Evolutionary conservation across 176 grass and related monocot species (phyloP).

Genomic region (Saccharum officinarum): DNA sequence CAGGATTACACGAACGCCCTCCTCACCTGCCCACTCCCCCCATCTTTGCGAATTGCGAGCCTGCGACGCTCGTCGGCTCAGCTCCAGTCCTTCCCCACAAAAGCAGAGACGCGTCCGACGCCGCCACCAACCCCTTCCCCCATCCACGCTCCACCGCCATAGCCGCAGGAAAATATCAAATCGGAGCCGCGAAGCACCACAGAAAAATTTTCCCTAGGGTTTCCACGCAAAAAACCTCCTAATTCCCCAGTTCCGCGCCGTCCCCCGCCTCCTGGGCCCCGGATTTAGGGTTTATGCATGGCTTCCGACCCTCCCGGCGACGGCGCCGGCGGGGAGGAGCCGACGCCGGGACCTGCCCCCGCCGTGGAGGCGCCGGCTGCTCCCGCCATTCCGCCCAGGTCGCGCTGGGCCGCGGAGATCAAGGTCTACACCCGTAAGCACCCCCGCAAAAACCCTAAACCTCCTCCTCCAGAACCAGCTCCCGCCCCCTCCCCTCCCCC

Average conservation of each 20-base stretch:
- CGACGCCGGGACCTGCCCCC: background rate
- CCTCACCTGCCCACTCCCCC: background rate
- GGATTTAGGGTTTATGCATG: constrained; percentile 7
- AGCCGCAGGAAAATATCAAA: background rate
- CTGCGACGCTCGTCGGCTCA: background rate
- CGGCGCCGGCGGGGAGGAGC: constrained; percentile 34
- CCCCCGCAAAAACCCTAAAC: constrained; percentile 64
- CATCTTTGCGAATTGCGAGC: background rate
- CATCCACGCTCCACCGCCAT: background rate
- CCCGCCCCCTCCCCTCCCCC: background rate
- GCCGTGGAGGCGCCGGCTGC: background rate
- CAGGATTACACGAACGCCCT: background rate
- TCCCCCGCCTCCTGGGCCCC: background rate
- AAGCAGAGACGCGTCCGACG: background rate
- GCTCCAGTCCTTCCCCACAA: background rate
- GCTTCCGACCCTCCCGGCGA: constrained; percentile 1
- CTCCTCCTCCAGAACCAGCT: constrained; percentile 18
- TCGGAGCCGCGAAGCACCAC: background rate
- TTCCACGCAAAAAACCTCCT: background rate
- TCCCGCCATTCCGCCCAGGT: constrained; percentile 9
- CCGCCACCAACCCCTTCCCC: background rate
- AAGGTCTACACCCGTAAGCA: constrained; percentile 87
- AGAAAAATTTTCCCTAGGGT: background rate
- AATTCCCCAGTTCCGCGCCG: background rate
- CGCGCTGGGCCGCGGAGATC: constrained; percentile 66